These are phyloP conservation scores for Coemansia sp. DNA, from an alignment of 192 early-diverging fungal species.

Conservation along the genomic window DNA sequence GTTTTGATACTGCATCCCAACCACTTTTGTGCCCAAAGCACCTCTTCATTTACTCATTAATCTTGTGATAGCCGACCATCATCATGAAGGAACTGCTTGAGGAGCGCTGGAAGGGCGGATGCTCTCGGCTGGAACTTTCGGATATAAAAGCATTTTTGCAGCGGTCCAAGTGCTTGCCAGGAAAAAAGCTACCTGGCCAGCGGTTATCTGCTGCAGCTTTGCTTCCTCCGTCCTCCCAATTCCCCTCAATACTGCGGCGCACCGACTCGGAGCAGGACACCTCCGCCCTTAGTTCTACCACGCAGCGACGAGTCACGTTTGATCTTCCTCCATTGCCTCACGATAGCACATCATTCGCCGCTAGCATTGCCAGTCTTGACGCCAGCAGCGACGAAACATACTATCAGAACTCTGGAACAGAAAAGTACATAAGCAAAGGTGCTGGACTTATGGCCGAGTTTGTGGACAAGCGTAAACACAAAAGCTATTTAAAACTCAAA, in stretches of 20 bases:
- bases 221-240: conserved; percentile 5
- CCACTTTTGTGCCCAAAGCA: neutral
- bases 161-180: conserved; percentile 19
- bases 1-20: neutral
- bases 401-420: conserved; percentile 10
- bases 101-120: conserved; percentile 14
- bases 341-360: neutral
- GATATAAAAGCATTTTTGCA: conserved; percentile 35
- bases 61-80: no score
- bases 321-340: conserved; percentile 11
- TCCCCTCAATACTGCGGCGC: conserved; percentile 22
- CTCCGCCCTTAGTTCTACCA: neutral
- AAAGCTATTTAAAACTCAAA: conserved; percentile 1
- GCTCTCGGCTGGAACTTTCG: conserved; percentile 24
- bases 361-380: conserved; percentile 9
- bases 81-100: conserved; percentile 7
- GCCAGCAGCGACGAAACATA: conserved; percentile 6
- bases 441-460: conserved; percentile 1
- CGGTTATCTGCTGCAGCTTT: conserved; percentile 8
- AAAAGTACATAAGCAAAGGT: conserved; percentile 12
- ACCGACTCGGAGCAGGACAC: conserved; percentile 2
- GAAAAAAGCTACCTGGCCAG: conserved; percentile 26
- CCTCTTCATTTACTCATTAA: neutral
- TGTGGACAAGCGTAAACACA: neutral
- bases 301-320: conserved; percentile 35